Conservation (phyloP, 2,329 filamentous ascomycete genomes). For the Epichloe brachyelytri region DNA sequence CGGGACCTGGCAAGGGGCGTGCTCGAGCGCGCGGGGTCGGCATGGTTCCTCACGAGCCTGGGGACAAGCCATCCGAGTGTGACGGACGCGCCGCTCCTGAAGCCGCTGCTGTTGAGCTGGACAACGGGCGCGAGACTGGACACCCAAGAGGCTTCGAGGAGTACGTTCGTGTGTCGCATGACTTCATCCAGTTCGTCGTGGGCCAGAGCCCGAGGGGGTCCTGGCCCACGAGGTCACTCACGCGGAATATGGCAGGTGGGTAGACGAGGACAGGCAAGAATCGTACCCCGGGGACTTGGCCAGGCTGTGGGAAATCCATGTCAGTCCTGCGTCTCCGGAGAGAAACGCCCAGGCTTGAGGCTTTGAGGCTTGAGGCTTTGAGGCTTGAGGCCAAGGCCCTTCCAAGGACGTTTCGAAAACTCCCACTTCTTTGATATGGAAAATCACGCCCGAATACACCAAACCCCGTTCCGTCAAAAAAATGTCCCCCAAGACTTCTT, state of each 20-base stretch:
- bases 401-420: neutral
- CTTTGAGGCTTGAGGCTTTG: neutral
- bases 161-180: slow-evolving; percentile 45
- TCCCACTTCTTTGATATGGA: neutral
- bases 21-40: slow-evolving; percentile 27
- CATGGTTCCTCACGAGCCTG: slow-evolving; percentile 42
- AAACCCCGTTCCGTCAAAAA: neutral
- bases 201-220: slow-evolving; percentile 31
- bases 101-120: slow-evolving; percentile 46
- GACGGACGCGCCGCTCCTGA: slow-evolving; percentile 53
- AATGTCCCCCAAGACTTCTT: neutral
- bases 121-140: slow-evolving; percentile 49
- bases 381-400: neutral
- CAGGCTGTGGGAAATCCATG: slow-evolving; percentile 30
- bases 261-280: slow-evolving; percentile 19
- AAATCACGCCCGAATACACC: too few species aligned
- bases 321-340: slow-evolving; percentile 15
- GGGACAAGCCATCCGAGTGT: slow-evolving; percentile 49
- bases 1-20: slow-evolving; percentile 38
- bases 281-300: slow-evolving; percentile 21
- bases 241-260: slow-evolving; percentile 27
- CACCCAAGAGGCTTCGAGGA: slow-evolving; percentile 42
- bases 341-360: too few species aligned
- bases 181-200: slow-evolving; percentile 39
- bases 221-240: slow-evolving; percentile 36